These are phyloP conservation scores for Cichorium intybus DNA, from an alignment of 140 eudicot genomes.

Conservation along the genomic window DNA sequence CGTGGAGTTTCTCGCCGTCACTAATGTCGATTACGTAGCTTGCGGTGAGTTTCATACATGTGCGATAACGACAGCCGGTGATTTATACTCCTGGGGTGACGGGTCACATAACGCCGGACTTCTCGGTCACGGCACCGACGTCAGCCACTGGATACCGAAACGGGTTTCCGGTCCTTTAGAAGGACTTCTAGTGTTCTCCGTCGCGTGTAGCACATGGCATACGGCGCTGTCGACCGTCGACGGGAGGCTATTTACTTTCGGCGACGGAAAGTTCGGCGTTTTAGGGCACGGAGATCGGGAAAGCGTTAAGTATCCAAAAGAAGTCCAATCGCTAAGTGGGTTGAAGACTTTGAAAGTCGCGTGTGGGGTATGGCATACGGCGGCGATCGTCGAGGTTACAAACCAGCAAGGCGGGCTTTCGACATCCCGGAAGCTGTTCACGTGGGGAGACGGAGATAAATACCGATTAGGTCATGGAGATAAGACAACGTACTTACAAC, in stretches of 20 bases:
- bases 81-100: slow-evolving; percentile 78
- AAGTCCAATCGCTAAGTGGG: slow-evolving; percentile 50
- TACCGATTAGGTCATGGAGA: slow-evolving; percentile 69
- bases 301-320: slow-evolving; percentile 54
- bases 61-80: slow-evolving; percentile 67
- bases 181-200: slow-evolving; percentile 55
- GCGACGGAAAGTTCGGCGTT: slow-evolving; percentile 73
- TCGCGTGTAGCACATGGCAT: slow-evolving; percentile 86
- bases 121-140: slow-evolving; percentile 78
- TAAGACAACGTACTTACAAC: slow-evolving; percentile 49
- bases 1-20: slow-evolving; percentile 59
- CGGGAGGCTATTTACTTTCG: slow-evolving; percentile 72
- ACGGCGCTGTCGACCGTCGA: slow-evolving; percentile 58
- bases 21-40: slow-evolving; percentile 57
- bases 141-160: slow-evolving; percentile 86
- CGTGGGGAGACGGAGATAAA: slow-evolving; percentile 89
- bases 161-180: slow-evolving; percentile 65
- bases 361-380: slow-evolving; percentile 90
- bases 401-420: slow-evolving; percentile 33
- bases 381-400: slow-evolving; percentile 63
- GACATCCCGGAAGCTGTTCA: slow-evolving; percentile 52
- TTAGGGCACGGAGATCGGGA: slow-evolving; percentile 80
- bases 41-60: slow-evolving; percentile 79
- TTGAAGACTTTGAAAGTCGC: slow-evolving; percentile 57
- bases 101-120: slow-evolving; percentile 76